A percentile compares a stretch with the other conserved stretches of the same genome.
Evolutionary conservation across 345 rosid genomes (phyloP).

Genomic region (Adansonia digitata): DNA sequence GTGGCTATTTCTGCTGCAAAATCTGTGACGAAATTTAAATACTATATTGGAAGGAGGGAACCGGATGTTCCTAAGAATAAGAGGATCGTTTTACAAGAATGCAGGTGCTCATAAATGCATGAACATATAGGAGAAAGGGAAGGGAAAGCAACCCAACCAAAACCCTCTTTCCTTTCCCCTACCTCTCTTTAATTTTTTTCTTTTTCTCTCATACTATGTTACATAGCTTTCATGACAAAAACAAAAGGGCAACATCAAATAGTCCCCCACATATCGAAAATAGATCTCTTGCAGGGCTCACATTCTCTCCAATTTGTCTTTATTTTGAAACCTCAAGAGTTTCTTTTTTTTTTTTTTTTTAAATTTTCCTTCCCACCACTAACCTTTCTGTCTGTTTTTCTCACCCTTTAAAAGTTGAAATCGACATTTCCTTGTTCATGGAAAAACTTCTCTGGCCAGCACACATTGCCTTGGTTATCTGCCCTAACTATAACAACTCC

Average conservation of each 20-base stretch:
- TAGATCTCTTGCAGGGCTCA: background rate
- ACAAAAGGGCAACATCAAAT: background rate
- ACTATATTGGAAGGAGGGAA: background rate
- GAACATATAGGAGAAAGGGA: background rate
- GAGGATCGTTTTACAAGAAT: background rate
- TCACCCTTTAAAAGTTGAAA: slow-evolving; percentile 1
- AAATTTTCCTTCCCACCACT: background rate
- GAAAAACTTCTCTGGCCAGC: background rate
- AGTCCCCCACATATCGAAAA: background rate
- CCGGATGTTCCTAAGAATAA: background rate
- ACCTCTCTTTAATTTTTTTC: too few species aligned
- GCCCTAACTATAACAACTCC: background rate
- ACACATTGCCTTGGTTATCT: background rate
- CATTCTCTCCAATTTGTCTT: slow-evolving; percentile 10
- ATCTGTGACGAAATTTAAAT: background rate
- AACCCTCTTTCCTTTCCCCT: too few species aligned
- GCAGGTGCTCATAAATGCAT: background rate
- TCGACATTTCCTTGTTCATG: slow-evolving; percentile 8
- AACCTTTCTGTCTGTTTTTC: background rate
- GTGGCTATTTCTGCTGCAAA: background rate
- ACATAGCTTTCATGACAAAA: background rate
- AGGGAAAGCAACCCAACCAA: slow-evolving; percentile 7
- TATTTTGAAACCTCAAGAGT: background rate
- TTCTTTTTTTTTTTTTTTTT: too few species aligned
- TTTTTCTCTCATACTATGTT: background rate